Conservation (phyloP, 139 green algal species). For the Medakamo hakoo region DNA sequence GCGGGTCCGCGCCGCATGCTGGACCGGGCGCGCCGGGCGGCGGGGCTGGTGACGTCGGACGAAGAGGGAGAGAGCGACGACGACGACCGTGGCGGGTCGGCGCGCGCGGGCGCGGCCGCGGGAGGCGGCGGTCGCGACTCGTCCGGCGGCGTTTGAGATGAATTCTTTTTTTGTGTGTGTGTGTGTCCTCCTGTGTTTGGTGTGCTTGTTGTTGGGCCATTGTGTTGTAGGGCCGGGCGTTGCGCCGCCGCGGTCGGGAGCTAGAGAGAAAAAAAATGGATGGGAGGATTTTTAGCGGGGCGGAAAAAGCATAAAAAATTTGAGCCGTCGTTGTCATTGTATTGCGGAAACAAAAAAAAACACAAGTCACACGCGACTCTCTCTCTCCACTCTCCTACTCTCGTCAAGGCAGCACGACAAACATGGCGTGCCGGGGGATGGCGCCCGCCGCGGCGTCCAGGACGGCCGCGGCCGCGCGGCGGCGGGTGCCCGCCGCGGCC, state of each 20-base stretch:
- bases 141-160: no score
- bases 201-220: no score
- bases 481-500: not conserved
- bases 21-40: no score
- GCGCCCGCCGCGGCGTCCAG: not conserved
- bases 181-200: no score
- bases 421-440: slow-evolving; percentile 4
- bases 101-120: no score
- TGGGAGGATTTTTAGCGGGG: no score
- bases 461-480: not conserved
- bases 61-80: not conserved
- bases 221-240: not conserved
- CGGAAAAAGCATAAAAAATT: no score
- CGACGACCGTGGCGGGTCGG: not conserved
- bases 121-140: not conserved
- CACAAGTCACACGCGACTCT: not conserved
- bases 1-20: no score
- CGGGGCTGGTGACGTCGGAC: no score
- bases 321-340: no score
- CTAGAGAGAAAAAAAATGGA: not conserved
- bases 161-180: no score
- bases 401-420: not conserved
- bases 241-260: not conserved
- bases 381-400: not conserved
- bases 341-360: not conserved